A percentile compares a stretch with the other conserved stretches of the same genome.
These are phyloP conservation scores for Leishmania aethiopica DNA, from an alignment of 208 protist species.

Conservation along the genomic window DNA sequence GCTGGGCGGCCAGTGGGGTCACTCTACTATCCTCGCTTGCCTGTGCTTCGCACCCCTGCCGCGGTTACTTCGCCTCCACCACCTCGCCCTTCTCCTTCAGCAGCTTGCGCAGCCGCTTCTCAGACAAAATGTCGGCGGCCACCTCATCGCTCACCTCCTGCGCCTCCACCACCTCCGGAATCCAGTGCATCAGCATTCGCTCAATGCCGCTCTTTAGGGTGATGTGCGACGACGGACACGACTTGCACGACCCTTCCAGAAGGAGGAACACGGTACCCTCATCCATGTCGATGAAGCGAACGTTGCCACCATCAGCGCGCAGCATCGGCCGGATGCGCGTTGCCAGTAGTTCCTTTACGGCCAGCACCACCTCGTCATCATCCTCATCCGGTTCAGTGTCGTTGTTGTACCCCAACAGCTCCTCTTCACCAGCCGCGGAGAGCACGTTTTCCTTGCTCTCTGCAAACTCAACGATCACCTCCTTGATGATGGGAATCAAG, in stretches of 20 bases:
- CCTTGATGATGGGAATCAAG: constrained; percentile 55
- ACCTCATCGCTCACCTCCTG: constrained; percentile 85
- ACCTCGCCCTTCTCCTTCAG: constrained; percentile 47
- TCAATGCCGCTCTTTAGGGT: constrained; percentile 94
- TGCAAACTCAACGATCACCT: constrained; percentile 74
- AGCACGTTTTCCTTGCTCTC: constrained; percentile 74
- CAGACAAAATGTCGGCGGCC: constrained; percentile 70
- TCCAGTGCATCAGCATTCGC: constrained; percentile 95
- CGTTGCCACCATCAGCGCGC: constrained; percentile 90
- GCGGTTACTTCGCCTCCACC: constrained; percentile 26
- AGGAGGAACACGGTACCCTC: constrained; percentile 90
- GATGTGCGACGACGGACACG: constrained; percentile 87
- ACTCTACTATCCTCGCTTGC: not conserved
- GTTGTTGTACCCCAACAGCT: constrained; percentile 73
- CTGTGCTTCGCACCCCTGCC: too few species aligned
- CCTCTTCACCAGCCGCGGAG: constrained; percentile 65
- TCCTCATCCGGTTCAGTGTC: constrained; percentile 89
- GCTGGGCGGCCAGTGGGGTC: not conserved
- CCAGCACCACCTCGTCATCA: constrained; percentile 92
- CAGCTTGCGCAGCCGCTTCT: constrained; percentile 70
- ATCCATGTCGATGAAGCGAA: constrained; percentile 93
- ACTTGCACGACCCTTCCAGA: constrained; percentile 88
- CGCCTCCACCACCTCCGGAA: constrained; percentile 91
- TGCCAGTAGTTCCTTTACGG: constrained; percentile 92
- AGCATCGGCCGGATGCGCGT: constrained; percentile 91